A percentile compares a stretch with the other conserved stretches of the same genome.
phyloP scores from a whole-genome alignment of 345 rosid species.

The Euphorbia pulcherrima region DNA sequence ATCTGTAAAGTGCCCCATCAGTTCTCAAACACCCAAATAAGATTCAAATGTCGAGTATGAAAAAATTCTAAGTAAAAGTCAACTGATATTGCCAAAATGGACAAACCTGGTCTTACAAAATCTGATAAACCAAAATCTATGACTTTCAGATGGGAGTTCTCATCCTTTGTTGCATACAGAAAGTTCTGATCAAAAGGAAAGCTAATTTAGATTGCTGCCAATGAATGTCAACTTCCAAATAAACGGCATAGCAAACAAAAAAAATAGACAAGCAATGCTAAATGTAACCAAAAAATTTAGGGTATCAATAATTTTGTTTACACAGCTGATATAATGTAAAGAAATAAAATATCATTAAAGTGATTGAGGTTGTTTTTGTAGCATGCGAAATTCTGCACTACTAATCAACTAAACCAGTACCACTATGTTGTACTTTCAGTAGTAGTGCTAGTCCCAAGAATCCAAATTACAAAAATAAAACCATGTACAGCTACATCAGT shows the following conservation, averaged over 20 bases:
- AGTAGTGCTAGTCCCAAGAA: background rate
- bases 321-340: background rate
- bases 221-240: background rate
- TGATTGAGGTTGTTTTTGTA: background rate
- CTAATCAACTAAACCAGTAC: background rate
- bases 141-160: slow-evolving; percentile 76
- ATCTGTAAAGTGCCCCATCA: slow-evolving; percentile 47
- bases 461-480: background rate
- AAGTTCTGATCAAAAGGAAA: slow-evolving; percentile 67
- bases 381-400: background rate
- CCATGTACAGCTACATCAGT: background rate
- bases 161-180: slow-evolving; percentile 76
- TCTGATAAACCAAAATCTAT: slow-evolving; percentile 97
- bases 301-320: background rate
- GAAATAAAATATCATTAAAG: background rate
- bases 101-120: slow-evolving; percentile 90
- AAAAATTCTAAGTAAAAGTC: background rate
- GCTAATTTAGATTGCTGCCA: slow-evolving; percentile 18
- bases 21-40: slow-evolving; percentile 12
- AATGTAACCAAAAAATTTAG: background rate
- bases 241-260: background rate
- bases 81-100: slow-evolving; percentile 13
- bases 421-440: background rate
- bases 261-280: too few species aligned
- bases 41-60: slow-evolving; percentile 9